Evolutionary conservation across 225 moss, liverwort and hornwort genomes (phyloP).

Genomic region (Thuidium tamariscinum): DNA sequence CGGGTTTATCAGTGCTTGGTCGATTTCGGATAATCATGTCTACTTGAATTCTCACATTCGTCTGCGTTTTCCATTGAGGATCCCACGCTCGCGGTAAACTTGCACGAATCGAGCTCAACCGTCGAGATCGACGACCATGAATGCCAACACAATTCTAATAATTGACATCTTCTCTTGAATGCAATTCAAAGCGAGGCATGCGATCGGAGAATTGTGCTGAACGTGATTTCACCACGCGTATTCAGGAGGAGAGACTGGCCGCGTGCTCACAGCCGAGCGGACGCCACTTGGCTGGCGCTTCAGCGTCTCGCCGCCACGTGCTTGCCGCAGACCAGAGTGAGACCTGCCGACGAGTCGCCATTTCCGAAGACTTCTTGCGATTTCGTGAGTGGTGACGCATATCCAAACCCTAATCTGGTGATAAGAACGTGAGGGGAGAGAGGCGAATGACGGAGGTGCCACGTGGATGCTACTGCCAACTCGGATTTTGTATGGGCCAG

Average conservation of each 20-base stretch:
- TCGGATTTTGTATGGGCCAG: background rate
- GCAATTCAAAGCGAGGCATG: background rate
- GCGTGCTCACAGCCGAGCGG: background rate
- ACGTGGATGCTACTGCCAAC: background rate
- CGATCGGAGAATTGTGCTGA: background rate
- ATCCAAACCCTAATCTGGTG: background rate
- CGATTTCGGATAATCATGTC: background rate
- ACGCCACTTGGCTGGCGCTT: background rate
- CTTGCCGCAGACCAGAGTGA: background rate
- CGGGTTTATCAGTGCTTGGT: background rate
- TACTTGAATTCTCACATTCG: background rate
- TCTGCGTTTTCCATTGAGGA: no score
- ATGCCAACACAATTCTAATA: background rate
- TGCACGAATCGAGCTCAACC: background rate
- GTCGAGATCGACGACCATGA: background rate
- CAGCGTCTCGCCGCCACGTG: background rate
- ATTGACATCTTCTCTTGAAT: background rate
- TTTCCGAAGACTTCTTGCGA: background rate
- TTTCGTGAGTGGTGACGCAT: background rate
- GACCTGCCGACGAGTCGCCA: background rate
- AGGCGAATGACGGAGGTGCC: background rate
- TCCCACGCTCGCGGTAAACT: background rate
- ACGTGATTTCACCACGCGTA: constrained; percentile 1
- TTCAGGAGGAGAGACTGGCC: background rate
- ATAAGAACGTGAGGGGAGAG: background rate